A percentile compares a stretch with the other conserved stretches of the same genome.
Evolutionary conservation across 371 early-diverging fungal genomes (phyloP).

Genomic region (Rhizopus stolonifer): DNA sequence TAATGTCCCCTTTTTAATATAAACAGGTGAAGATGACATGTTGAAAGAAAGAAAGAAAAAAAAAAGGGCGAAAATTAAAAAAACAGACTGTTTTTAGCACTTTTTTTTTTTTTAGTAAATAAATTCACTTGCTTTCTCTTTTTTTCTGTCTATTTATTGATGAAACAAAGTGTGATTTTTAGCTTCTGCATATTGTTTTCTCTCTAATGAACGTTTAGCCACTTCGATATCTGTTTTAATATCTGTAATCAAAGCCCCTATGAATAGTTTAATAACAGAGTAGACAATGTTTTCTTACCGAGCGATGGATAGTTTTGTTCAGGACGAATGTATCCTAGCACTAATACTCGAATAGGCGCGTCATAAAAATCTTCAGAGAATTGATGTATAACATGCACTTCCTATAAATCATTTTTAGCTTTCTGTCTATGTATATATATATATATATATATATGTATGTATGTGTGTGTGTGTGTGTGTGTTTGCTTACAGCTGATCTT

Average conservation of each 20-base stretch:
- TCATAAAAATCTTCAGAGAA: slow-evolving; percentile 92
- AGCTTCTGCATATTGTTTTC: slow-evolving; percentile 28
- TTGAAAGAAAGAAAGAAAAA: background rate
- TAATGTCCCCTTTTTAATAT: slow-evolving; percentile 36
- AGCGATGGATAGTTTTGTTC: slow-evolving; percentile 87
- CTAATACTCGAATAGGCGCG: slow-evolving; percentile 74
- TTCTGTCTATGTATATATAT: background rate
- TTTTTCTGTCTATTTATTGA: too few species aligned
- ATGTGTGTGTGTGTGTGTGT: too few species aligned
- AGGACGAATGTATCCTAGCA: slow-evolving; percentile 87
- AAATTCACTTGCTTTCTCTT: too few species aligned
- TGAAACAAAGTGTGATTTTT: slow-evolving; percentile 17
- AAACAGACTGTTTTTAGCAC: background rate
- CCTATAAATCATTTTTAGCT: slow-evolving; percentile 45
- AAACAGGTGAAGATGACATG: slow-evolving; percentile 10
- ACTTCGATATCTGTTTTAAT: slow-evolving; percentile 88
- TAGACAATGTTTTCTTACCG: slow-evolving; percentile 48
- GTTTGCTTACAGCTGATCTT: slow-evolving; percentile 76
- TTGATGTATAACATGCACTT: slow-evolving; percentile 92
- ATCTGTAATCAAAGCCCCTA: slow-evolving; percentile 88
- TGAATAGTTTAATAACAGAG: background rate
- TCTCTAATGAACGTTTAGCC: slow-evolving; percentile 67
- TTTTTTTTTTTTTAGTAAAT: too few species aligned
- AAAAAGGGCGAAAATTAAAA: background rate
- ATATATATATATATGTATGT: too few species aligned